Evolutionary conservation across 768 basidiomycete genomes (phyloP).

Genomic region (Lepiota brunneoincarnata): DNA sequence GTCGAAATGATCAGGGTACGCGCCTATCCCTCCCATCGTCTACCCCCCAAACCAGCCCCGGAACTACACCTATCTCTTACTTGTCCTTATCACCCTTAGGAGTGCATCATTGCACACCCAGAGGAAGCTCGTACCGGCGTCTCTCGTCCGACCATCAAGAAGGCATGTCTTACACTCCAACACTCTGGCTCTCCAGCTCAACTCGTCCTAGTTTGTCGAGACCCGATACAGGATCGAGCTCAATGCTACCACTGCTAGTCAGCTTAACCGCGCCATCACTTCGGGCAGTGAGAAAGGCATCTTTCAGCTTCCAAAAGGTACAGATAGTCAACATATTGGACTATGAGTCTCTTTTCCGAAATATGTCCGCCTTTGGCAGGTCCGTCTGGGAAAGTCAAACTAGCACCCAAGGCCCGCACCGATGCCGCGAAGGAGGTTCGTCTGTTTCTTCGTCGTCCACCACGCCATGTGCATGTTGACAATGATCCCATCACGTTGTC

Average conservation of each 20-base stretch:
- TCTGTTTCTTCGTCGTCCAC: neutral
- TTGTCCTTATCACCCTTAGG: conserved; percentile 35
- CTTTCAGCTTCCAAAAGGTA: conserved; percentile 51
- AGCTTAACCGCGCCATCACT: conserved; percentile 81
- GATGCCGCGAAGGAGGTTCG: conserved; percentile 54
- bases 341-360: neutral
- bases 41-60: neutral
- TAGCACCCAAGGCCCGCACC: conserved; percentile 62
- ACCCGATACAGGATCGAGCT: conserved; percentile 78
- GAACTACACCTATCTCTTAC: conserved; percentile 29
- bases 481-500: conserved; percentile 12
- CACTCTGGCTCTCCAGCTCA: conserved; percentile 12
- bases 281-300: conserved; percentile 46
- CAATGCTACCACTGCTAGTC: conserved; percentile 66
- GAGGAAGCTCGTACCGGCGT: conserved; percentile 75
- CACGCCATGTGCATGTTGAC: conserved; percentile 11
- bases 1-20: conserved; percentile 79
- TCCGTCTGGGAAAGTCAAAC: conserved; percentile 50
- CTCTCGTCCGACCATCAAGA: conserved; percentile 83
- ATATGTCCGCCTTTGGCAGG: conserved; percentile 21
- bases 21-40: conserved; percentile 13
- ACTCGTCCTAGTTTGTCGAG: conserved; percentile 66
- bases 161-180: conserved; percentile 30
- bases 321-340: conserved; percentile 9
- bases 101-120: conserved; percentile 71